Evolutionary conservation across 1,139 yeast species (phyloP).

Genomic region (Saccharomyces hybrid): DNA sequence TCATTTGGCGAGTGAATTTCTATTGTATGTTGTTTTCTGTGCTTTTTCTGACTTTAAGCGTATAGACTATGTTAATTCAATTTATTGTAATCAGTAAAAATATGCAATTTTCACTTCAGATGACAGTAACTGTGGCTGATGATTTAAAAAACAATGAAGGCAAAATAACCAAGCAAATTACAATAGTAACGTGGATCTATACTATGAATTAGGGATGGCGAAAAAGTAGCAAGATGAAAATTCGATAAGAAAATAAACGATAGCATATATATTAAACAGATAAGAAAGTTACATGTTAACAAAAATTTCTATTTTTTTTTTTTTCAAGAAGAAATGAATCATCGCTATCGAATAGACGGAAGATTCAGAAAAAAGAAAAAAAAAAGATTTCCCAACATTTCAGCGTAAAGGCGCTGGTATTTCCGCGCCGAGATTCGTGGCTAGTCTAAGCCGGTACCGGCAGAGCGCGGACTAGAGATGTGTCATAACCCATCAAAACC

Average conservation of each 20-base stretch:
- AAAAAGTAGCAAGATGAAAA: background rate
- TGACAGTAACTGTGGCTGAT: background rate
- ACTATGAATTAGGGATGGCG: background rate
- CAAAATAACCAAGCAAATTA: background rate
- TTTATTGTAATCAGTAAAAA: background rate
- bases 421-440: background rate
- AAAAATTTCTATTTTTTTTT: background rate
- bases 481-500: background rate
- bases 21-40: background rate
- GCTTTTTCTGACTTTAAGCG: background rate
- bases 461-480: background rate
- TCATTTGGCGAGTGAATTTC: slow-evolving; percentile 7
- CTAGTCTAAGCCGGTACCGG: background rate
- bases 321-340: background rate
- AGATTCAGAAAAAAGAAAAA: background rate
- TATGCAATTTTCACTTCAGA: background rate
- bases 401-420: background rate
- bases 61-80: background rate
- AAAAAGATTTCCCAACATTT: background rate
- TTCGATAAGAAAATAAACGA: background rate
- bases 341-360: slow-evolving; percentile 1
- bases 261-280: background rate
- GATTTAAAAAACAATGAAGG: background rate
- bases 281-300: background rate
- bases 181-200: background rate